Conservation (phyloP, 2,329 filamentous ascomycete genomes). For the Colletotrichum kahawae region DNA sequence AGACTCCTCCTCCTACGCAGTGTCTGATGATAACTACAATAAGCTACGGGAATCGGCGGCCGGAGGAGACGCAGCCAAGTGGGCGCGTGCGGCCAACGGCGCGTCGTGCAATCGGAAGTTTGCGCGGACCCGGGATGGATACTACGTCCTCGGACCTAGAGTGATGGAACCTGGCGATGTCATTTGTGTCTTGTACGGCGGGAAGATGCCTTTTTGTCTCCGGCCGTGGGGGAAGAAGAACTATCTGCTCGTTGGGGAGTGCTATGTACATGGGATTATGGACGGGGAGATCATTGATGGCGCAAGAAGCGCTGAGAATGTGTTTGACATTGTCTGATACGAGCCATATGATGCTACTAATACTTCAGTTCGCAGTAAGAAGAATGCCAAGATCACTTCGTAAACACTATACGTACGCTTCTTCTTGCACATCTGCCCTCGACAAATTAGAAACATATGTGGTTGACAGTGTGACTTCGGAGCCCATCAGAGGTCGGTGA, state of each 20-base stretch:
- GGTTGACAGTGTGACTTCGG: not conserved
- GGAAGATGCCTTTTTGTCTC: not conserved
- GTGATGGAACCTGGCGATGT: not conserved
- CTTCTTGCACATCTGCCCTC: not conserved
- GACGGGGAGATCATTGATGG: not conserved
- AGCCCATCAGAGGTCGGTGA: not conserved
- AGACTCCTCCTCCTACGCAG: not conserved
- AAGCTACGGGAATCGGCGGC: not conserved
- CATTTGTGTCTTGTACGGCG: not conserved
- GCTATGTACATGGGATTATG: not conserved
- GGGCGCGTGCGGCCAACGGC: not conserved
- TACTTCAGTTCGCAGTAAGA: not conserved
- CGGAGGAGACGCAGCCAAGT: not conserved
- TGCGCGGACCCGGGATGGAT: not conserved
- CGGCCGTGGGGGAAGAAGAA: not conserved
- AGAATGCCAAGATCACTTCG: not conserved
- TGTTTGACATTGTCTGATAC: not conserved
- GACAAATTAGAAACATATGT: not conserved
- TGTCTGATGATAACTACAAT: not conserved
- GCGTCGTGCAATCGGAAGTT: not conserved
- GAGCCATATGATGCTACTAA: rapidly evolving
- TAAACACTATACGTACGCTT: not conserved
- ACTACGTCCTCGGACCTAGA: not conserved
- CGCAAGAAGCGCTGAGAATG: not conserved
- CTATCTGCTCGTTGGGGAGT: not conserved